These are phyloP conservation scores for Smallanthus sonchifolius DNA, from an alignment of 129 eudicot genomes.

Conservation along the genomic window DNA sequence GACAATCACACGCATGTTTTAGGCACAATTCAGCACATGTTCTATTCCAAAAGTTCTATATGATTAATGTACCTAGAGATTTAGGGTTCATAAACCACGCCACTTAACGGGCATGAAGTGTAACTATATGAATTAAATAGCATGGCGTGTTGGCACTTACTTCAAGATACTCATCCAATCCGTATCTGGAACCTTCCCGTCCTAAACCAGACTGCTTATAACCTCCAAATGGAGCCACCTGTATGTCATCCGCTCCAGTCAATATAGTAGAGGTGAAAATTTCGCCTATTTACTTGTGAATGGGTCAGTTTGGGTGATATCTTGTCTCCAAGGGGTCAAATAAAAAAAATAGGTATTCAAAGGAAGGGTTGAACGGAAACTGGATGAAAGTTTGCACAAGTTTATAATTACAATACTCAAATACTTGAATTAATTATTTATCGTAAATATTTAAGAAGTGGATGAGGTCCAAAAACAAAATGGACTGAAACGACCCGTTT, in stretches of 20 bases:
- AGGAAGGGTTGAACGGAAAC: background rate
- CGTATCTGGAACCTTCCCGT: constrained; percentile 92
- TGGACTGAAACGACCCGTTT: background rate
- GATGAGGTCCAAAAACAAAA: background rate
- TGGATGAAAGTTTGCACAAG: background rate
- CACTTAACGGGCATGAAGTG: background rate
- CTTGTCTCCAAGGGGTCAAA: background rate
- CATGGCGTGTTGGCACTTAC: constrained; percentile 32
- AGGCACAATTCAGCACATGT: background rate
- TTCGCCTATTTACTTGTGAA: background rate
- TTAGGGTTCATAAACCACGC: background rate
- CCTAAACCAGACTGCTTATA: constrained; percentile 95
- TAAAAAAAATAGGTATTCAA: background rate
- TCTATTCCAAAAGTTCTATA: background rate
- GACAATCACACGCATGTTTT: background rate
- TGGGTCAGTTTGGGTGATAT: background rate
- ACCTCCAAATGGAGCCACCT: constrained; percentile 99
- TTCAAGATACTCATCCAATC: constrained; percentile 83
- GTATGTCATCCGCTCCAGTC: background rate
- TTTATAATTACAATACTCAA: background rate
- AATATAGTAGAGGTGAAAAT: background rate
- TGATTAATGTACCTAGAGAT: background rate
- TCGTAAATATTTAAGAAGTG: background rate
- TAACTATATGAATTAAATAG: background rate
- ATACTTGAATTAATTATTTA: background rate